These are phyloP conservation scores for Stygiomarasmius scandens DNA, from an alignment of 1,284 basidiomycete species.

Conservation along the genomic window DNA sequence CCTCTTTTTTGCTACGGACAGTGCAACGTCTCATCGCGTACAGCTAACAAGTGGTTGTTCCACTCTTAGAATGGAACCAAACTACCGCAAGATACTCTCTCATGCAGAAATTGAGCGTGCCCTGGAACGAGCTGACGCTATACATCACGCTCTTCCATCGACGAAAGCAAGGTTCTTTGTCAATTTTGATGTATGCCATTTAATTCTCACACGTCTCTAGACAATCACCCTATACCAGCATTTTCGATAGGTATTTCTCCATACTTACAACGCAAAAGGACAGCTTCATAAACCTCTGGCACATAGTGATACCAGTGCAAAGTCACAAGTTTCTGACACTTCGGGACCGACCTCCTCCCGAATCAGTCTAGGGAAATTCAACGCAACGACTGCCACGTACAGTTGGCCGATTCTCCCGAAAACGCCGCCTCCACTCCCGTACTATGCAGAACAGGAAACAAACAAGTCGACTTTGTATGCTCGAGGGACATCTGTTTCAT, in stretches of 20 bases:
- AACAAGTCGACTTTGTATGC: not conserved
- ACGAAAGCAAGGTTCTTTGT: not conserved
- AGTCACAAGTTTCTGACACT: not conserved
- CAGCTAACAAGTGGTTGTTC: no score
- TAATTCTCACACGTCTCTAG: not conserved
- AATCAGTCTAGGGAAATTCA: constrained; percentile 29
- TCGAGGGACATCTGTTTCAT: not conserved
- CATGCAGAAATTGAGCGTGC: constrained; percentile 4
- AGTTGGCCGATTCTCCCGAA: constrained; percentile 34
- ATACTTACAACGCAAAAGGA: not conserved
- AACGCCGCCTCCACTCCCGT: not conserved
- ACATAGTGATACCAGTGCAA: not conserved
- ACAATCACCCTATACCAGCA: not conserved
- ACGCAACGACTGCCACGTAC: constrained; percentile 37
- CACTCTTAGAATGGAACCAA: not conserved
- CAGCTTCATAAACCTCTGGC: not conserved
- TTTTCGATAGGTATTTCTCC: not conserved
- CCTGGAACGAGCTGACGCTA: constrained; percentile 7
- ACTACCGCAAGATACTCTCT: not conserved
- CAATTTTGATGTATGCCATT: not conserved
- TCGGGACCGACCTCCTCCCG: not conserved
- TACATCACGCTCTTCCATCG: constrained; percentile 2
- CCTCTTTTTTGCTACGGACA: no score
- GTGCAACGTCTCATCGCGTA: no score
- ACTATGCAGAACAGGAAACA: not conserved